Base-by-base conservation (phyloP, 1,284 basidiomycete genomes). In the Sanghuangporus sanghuang region DNA sequence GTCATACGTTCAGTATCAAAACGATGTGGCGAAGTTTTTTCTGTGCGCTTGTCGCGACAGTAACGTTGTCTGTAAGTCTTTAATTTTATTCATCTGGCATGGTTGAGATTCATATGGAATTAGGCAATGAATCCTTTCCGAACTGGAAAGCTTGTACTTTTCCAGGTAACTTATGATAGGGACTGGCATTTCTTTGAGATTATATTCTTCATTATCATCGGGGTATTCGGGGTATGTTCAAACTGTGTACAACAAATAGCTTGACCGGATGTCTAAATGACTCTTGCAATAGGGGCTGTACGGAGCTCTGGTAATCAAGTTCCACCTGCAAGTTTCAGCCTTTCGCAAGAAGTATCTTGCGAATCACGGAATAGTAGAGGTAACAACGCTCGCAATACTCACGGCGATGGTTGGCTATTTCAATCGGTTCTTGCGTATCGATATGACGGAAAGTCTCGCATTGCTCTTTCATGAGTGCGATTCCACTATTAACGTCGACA, bases 151-250 rank as follows among this genome's bases (percentile, higher is more conserved):
- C 87, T 99, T 36, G 97, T 99, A 70, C 78, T 98, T 66, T 99
- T 99, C 80, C 95, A 98, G 74, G 95, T 99, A 67, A 96, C 95
- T 6, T 99, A 99, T 75, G 94, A 93, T 73, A 84, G 96, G 36
- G 94, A 96, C 71, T 99, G 97, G 97, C 96, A 99, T 74, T 98
- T 97, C 78, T 99, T 99, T 73, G 97, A 98, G 74, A 93, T 99
- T 61, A 88, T 96, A n/a, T 92, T 84, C 74, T 98, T 95, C 76
- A 82, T 98, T 60, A 83, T 99, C 66, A 85, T 99, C 52, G 97
- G 97, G 3, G 83, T 99, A 67, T 98, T 99, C 73, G 97, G 97
- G 42, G 95, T 95, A 71, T 67, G 86, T 76, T 11, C 38, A 3
- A 38, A 32, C 1, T 32, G 6, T 42, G 11, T 3, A 42, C 40